A percentile compares a stretch with the other conserved stretches of the same genome.
phyloP scores from a whole-genome alignment of 352 stramenopile species.

The Aphanomyces invadans region DNA sequence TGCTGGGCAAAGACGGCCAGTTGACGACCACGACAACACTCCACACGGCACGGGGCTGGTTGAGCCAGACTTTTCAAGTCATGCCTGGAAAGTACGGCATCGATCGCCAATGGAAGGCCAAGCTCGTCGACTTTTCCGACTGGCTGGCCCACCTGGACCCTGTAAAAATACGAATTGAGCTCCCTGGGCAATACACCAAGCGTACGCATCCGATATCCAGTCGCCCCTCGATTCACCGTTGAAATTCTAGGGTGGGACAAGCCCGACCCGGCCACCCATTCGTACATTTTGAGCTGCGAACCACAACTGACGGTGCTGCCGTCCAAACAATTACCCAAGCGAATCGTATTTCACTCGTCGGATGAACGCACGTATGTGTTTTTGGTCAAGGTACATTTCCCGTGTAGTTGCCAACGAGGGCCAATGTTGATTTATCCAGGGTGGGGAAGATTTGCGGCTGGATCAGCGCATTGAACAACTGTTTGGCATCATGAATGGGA shows the following conservation, averaged over 20 bases:
- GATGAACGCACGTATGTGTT: slow-evolving; percentile 80
- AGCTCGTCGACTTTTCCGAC: slow-evolving; percentile 74
- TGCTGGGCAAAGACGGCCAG: slow-evolving; percentile 54
- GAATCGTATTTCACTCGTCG: slow-evolving; percentile 69
- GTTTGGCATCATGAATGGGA: slow-evolving; percentile 88
- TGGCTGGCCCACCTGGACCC: slow-evolving; percentile 83
- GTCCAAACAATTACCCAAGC: slow-evolving; percentile 81
- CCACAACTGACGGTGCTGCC: slow-evolving; percentile 66
- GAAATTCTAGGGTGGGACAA: slow-evolving; percentile 56
- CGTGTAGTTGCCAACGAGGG: neutral
- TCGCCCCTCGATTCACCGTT: neutral
- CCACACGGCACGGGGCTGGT: slow-evolving; percentile 51
- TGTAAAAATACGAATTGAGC: slow-evolving; percentile 50
- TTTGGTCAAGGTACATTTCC: slow-evolving; percentile 58
- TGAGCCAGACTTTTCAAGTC: slow-evolving; percentile 63
- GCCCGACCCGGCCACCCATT: slow-evolving; percentile 51
- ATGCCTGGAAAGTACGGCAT: slow-evolving; percentile 60
- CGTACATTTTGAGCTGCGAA: slow-evolving; percentile 65
- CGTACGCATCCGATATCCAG: slow-evolving; percentile 39
- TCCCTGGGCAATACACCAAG: slow-evolving; percentile 71
- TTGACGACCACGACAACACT: slow-evolving; percentile 52
- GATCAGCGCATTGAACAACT: slow-evolving; percentile 90
- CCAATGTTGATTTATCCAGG: slow-evolving; percentile 23
- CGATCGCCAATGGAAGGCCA: slow-evolving; percentile 70
- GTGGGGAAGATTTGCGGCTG: slow-evolving; percentile 85